Base-by-base conservation (phyloP, 768 basidiomycete species). In the Pleurotus tuber-regium region DNA sequence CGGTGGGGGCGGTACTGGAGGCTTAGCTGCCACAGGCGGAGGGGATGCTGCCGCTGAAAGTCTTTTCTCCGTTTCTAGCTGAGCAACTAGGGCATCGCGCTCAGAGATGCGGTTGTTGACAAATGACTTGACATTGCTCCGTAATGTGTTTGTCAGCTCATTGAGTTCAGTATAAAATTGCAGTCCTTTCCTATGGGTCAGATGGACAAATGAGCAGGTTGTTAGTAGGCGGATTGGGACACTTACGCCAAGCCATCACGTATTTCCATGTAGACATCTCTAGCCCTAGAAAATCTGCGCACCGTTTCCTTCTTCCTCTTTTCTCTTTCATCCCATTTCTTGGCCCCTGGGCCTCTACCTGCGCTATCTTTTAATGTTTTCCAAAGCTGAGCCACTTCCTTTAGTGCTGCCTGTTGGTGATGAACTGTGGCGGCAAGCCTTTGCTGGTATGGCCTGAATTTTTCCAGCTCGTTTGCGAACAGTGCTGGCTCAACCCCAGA, bases 401-500 rank as follows among this genome's bases (percentile, higher is more conserved):
- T 78, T 19, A 98, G 60, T 1, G 83, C 76, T 7, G 75, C 66
- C 49, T 87, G 81, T 57, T 97, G 91, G 26, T 88, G 84, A 51
- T 85, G 83, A 0, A 93, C 78, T 0, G 92, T 92, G 2, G 87
- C 78, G 4, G 81, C 71, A 2, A 98, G 71, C 0, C 92, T 84
- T 35, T 88, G 83, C 61, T 97, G 93, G 61, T 90, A 94, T 0
- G 94, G 92, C 18, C 83, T 78, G 74, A 98, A 98, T 68, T 98
- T 99, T 69, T 98, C 96, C 18, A 98, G 79, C 64, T 98, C 94
- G 7, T 87, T 80, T 0, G 93, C 90, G 58, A 98, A 99, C 14
- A 99, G 74, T 0, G 91, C 79, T 0, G 89, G 87, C 58, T 98
- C 93, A 8, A 89, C 87, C 19, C 81, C 80, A 11, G 82, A 76